Evolutionary conservation across 768 basidiomycete species (phyloP).

Genomic region (Termitomyces bulborhizus): DNA sequence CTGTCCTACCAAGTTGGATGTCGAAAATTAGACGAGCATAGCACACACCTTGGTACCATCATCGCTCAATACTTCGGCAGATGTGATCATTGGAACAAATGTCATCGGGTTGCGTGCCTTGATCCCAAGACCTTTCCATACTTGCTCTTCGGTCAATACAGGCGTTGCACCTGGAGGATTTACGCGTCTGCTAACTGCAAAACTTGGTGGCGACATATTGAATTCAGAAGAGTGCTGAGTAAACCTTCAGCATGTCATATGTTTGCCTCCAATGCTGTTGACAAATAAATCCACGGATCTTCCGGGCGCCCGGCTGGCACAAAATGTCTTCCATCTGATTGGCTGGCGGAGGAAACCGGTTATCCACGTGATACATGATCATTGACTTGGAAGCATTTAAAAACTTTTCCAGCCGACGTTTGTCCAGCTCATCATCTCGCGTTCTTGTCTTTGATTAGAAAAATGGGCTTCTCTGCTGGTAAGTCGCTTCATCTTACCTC

Average conservation of each 20-base stretch:
- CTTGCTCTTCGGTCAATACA: constrained; percentile 19
- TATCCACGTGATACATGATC: constrained; percentile 11
- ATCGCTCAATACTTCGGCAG: constrained; percentile 17
- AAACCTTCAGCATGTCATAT: background rate
- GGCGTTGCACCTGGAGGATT: constrained; percentile 19
- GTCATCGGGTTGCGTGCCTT: constrained; percentile 20
- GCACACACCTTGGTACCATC: constrained; percentile 14
- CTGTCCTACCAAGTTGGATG: constrained; percentile 1
- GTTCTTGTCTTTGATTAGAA: constrained; percentile 3
- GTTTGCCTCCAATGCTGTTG: background rate
- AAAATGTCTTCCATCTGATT: constrained; percentile 3
- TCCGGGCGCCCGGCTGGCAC: too few relatives aligned
- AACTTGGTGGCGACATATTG: constrained; percentile 10
- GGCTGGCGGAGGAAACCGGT: constrained; percentile 17
- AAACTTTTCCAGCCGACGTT: constrained; percentile 11
- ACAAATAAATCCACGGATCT: background rate
- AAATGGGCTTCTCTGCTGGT: constrained; percentile 39
- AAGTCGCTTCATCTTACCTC: constrained; percentile 33
- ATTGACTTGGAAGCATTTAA: background rate
- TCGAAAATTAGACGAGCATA: background rate
- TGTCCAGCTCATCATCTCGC: constrained; percentile 12
- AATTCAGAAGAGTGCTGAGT: too few relatives aligned
- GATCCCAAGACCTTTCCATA: constrained; percentile 22
- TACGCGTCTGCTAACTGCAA: constrained; percentile 20
- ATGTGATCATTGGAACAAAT: constrained; percentile 18